Evolutionary conservation across 1,139 yeast genomes (phyloP).

Genomic region (Diutina mesorugosa): DNA sequence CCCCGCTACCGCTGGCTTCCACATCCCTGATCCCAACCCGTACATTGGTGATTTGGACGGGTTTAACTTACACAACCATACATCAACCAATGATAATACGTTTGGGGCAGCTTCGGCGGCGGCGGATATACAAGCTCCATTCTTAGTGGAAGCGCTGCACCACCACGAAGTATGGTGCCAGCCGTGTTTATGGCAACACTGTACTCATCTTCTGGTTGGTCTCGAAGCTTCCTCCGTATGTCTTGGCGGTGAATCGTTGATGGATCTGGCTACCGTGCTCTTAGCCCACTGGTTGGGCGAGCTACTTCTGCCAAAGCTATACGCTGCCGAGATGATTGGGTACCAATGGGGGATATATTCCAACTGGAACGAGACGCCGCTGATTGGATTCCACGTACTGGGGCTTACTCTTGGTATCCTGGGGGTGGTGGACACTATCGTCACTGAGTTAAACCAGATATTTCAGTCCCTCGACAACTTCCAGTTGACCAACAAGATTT

Average conservation of each 20-base stretch:
- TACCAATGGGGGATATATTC: conserved; percentile 44
- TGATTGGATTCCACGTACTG: conserved; percentile 32
- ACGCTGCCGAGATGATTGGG: conserved; percentile 37
- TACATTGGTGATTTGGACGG: conserved; percentile 4
- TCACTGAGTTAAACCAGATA: conserved; percentile 27
- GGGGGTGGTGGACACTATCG: conserved; percentile 13
- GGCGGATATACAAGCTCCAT: conserved; percentile 5
- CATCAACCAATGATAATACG: conserved; percentile 5
- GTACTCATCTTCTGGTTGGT: conserved; percentile 19
- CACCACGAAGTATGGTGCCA: conserved; percentile 40
- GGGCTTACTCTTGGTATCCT: conserved; percentile 33
- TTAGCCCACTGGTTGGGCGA: conserved; percentile 32
- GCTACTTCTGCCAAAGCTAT: conserved; percentile 24
- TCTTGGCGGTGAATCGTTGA: conserved; percentile 15
- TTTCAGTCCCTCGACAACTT: conserved; percentile 27
- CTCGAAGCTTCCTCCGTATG: conserved; percentile 25
- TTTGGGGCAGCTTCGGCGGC: conserved; percentile 3
- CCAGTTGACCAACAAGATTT: conserved; percentile 21
- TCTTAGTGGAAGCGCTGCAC: conserved; percentile 8
- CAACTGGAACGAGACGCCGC: conserved; percentile 34
- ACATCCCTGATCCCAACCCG: not conserved
- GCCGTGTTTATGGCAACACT: conserved; percentile 11
- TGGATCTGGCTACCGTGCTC: conserved; percentile 34
- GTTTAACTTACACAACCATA: conserved; percentile 2
- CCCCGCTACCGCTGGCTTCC: not conserved